Conservation (phyloP, 176 grass and related monocot genomes). For the Miscanthus lutarioriparius region DNA sequence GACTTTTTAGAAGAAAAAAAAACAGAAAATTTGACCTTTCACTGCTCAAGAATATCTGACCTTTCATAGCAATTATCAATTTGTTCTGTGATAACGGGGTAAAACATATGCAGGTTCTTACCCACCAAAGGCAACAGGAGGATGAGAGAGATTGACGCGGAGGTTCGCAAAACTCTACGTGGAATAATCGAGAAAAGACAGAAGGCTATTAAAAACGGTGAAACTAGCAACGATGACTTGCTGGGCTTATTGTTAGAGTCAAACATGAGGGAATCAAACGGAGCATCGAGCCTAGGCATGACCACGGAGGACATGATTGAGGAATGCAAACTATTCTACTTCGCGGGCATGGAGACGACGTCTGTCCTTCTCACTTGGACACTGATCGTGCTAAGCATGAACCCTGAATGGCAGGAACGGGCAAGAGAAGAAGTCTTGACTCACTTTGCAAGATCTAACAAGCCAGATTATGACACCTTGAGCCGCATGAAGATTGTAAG, state of each 20-base stretch:
- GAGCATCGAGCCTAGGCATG: slow-evolving; percentile 39
- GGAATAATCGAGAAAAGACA: slow-evolving; percentile 66
- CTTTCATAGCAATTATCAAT: too few species aligned
- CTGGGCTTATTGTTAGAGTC: slow-evolving; percentile 69
- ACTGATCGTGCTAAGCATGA: slow-evolving; percentile 62
- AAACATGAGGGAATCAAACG: slow-evolving; percentile 47
- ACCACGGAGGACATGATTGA: slow-evolving; percentile 61
- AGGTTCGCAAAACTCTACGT: slow-evolving; percentile 38
- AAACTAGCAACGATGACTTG: slow-evolving; percentile 46
- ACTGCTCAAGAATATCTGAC: too few species aligned
- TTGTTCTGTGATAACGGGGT: neutral
- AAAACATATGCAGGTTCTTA: slow-evolving; percentile 46
- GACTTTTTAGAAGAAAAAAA: too few species aligned
- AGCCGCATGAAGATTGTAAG: slow-evolving; percentile 69
- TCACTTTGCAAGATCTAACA: slow-evolving; percentile 44
- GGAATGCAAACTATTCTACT: slow-evolving; percentile 92
- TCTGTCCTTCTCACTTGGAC: slow-evolving; percentile 80
- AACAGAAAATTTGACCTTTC: too few species aligned
- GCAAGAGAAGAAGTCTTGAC: slow-evolving; percentile 70
- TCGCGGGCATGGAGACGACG: slow-evolving; percentile 80
- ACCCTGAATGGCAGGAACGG: slow-evolving; percentile 66
- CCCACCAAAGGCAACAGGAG: slow-evolving; percentile 60
- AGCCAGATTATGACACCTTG: slow-evolving; percentile 55
- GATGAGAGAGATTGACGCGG: slow-evolving; percentile 34
- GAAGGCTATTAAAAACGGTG: slow-evolving; percentile 34